These are phyloP conservation scores for Torulaspora indica DNA, from an alignment of 805 yeast species.

Conservation along the genomic window DNA sequence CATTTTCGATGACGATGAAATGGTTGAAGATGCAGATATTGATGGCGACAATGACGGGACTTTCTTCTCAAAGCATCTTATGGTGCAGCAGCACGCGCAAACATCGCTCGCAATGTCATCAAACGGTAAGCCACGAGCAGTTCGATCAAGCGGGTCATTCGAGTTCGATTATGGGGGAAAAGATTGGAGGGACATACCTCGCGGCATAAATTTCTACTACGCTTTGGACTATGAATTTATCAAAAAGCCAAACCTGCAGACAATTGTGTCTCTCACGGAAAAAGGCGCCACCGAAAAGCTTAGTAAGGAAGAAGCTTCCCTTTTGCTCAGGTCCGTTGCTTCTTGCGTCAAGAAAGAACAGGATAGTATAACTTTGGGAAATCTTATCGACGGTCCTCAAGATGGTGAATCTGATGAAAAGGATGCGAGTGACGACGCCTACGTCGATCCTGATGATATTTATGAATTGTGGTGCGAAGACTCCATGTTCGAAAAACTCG, in stretches of 20 bases:
- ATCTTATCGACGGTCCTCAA: conserved; percentile 10
- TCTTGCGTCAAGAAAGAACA: conserved; percentile 46
- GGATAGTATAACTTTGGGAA: conserved; percentile 31
- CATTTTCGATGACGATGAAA: conserved; percentile 36
- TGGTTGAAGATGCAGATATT: conserved; percentile 26
- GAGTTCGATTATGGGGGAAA: conserved; percentile 57
- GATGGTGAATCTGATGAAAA: conserved; percentile 25
- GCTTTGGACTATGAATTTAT: conserved; percentile 24
- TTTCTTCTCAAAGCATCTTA: conserved; percentile 13
- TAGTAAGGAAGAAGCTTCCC: conserved; percentile 14
- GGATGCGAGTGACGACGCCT: conserved; percentile 15
- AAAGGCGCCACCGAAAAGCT: conserved; percentile 23
- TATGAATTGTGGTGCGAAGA: conserved; percentile 44
- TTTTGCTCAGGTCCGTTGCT: conserved; percentile 42
- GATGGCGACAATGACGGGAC: conserved; percentile 27
- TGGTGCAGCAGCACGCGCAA: conserved; percentile 10
- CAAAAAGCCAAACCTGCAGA: conserved; percentile 14
- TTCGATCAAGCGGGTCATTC: conserved; percentile 36
- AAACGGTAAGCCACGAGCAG: conserved; percentile 28
- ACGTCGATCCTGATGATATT: conserved; percentile 47
- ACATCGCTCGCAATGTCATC: conserved; percentile 13
- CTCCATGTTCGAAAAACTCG: conserved; percentile 47
- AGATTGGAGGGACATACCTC: conserved; percentile 70
- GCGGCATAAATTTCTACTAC: conserved; percentile 49
- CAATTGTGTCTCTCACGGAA: conserved; percentile 14